These are phyloP conservation scores for Thraustotheca clavata DNA, from an alignment of 352 stramenopile species.

Conservation along the genomic window DNA sequence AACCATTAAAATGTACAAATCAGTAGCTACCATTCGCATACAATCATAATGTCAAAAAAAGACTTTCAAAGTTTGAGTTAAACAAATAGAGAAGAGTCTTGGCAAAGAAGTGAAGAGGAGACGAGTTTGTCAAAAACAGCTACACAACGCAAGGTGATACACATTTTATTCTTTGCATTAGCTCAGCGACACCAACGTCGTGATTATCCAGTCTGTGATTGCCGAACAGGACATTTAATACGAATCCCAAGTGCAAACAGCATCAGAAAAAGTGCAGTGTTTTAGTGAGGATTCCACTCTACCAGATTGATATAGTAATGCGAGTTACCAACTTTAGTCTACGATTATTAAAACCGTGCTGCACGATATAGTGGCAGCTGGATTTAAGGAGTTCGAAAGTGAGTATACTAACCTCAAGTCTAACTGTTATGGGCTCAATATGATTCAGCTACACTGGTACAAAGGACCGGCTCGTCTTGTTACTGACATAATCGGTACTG, in stretches of 20 bases:
- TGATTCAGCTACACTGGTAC: background rate
- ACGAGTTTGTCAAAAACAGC: background rate
- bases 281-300: too few species aligned
- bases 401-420: background rate
- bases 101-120: background rate
- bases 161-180: background rate
- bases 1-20: too few species aligned
- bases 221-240: background rate
- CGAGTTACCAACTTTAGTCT: too few species aligned
- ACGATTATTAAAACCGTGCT: too few species aligned
- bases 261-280: background rate
- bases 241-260: background rate
- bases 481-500: background rate
- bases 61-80: too few species aligned
- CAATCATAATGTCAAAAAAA: too few species aligned
- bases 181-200: background rate
- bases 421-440: background rate
- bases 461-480: background rate
- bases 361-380: too few species aligned
- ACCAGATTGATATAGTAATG: too few species aligned
- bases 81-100: too few species aligned
- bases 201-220: background rate
- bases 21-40: too few species aligned
- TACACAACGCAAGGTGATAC: background rate
- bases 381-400: background rate